Conservation (phyloP, 306 rosid genomes). For the Rubus idaeus region DNA sequence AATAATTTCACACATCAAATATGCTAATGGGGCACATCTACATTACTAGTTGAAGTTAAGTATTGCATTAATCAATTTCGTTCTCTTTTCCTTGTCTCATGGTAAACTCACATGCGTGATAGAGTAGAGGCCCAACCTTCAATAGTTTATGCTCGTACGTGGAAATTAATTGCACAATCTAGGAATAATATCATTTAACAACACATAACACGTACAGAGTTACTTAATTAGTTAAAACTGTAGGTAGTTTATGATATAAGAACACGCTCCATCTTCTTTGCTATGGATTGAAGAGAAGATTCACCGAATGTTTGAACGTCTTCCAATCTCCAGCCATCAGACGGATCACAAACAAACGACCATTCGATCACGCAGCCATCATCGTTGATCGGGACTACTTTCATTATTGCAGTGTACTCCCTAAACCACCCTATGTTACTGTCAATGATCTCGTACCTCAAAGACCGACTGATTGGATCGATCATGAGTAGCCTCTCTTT, state of each 20-base stretch:
- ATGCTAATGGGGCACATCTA: background rate
- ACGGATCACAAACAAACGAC: constrained; percentile 58
- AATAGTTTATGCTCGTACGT: too few species aligned
- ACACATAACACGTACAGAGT: background rate
- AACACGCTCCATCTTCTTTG: constrained; percentile 38
- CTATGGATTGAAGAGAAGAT: constrained; percentile 32
- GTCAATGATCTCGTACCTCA: constrained; percentile 54
- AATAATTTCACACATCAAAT: background rate
- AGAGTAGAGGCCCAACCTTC: too few species aligned
- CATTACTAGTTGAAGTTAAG: background rate
- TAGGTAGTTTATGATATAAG: background rate
- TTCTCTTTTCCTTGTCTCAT: background rate
- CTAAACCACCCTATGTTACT: constrained; percentile 50
- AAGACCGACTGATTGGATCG: constrained; percentile 29
- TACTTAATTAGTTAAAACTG: background rate
- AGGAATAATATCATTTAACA: background rate
- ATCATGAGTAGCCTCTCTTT: constrained; percentile 54
- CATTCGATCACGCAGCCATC: constrained; percentile 42
- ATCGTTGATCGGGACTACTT: constrained; percentile 9
- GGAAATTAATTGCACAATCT: background rate
- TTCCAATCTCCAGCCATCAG: constrained; percentile 45
- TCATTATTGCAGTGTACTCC: constrained; percentile 39
- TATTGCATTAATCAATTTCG: background rate
- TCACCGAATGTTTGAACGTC: constrained; percentile 31
- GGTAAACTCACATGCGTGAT: background rate